phyloP scores from a whole-genome alignment of 176 grass and related monocot genomes.

The Thalia dealbata region DNA sequence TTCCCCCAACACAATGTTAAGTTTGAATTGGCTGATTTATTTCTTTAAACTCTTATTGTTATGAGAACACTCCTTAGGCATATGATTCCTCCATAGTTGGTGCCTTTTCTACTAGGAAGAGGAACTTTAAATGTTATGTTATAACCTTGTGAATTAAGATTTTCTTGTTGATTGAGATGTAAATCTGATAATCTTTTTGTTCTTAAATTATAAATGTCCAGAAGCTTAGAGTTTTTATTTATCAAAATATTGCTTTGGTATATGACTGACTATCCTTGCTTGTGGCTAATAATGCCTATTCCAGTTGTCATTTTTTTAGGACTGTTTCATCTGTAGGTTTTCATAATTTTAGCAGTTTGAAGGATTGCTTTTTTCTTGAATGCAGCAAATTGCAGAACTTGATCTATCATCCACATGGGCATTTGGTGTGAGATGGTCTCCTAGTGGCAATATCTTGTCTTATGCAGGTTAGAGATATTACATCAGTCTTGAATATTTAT shows the following conservation, averaged over 20 bases:
- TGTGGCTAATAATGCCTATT: neutral
- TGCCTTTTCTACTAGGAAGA: too few species aligned
- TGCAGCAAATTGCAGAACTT: constrained; percentile 97
- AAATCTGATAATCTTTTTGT: too few species aligned
- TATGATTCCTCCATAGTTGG: too few species aligned
- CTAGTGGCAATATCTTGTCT: constrained; percentile 82
- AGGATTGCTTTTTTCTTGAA: constrained; percentile 8
- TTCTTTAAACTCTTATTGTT: too few species aligned
- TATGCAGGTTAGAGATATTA: constrained; percentile 55
- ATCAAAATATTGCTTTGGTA: neutral
- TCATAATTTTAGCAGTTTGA: neutral
- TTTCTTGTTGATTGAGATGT: too few species aligned
- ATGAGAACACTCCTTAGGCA: too few species aligned
- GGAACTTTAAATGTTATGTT: too few species aligned
- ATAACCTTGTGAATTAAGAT: too few species aligned
- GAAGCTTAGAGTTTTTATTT: neutral
- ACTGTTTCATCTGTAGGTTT: neutral
- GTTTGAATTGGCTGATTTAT: too few species aligned
- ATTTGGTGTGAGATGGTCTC: constrained; percentile 95
- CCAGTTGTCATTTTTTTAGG: neutral
- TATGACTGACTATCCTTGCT: neutral
- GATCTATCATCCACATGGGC: constrained; percentile 82
- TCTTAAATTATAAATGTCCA: neutral
- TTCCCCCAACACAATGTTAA: too few species aligned
- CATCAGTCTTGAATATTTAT: neutral